These are phyloP conservation scores for Cystofilobasidium macerans DNA, from an alignment of 768 basidiomycete genomes.

Conservation along the genomic window DNA sequence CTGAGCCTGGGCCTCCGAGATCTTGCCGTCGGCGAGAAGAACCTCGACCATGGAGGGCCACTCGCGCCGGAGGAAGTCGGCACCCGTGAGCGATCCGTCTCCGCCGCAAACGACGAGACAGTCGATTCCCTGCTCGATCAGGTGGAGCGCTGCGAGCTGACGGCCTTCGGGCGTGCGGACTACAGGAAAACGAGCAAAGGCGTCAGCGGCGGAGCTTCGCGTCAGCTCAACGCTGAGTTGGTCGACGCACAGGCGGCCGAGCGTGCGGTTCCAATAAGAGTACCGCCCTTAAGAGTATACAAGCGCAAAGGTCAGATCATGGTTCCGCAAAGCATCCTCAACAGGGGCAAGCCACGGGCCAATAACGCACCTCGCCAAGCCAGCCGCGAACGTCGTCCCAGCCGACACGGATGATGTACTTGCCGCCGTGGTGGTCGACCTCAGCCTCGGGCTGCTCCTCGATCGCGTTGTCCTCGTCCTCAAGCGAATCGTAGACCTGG, in stretches of 20 bases:
- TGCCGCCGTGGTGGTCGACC: conserved; percentile 26
- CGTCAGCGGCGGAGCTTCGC: conserved; percentile 13
- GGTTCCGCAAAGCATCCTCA: neutral
- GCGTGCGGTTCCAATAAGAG: conserved; percentile 86
- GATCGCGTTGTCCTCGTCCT: conserved; percentile 30
- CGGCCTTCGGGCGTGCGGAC: conserved; percentile 85
- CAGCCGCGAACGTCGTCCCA: conserved; percentile 97
- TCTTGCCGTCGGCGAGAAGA: conserved; percentile 55
- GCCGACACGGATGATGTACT: conserved; percentile 49
- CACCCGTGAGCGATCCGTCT: conserved; percentile 92
- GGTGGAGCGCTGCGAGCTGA: conserved; percentile 72
- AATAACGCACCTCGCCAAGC: conserved; percentile 66
- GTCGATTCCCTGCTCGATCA: conserved; percentile 93
- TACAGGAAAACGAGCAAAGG: conserved; percentile 28
- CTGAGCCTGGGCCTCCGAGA: conserved; percentile 61
- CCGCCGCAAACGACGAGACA: conserved; percentile 95
- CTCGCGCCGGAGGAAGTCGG: conserved; percentile 83
- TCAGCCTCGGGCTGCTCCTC: conserved; percentile 42
- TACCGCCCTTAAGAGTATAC: conserved; percentile 57
- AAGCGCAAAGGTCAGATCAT: neutral
- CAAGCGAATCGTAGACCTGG: conserved; percentile 55
- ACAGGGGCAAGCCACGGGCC: too few relatives aligned
- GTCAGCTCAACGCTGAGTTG: too few relatives aligned
- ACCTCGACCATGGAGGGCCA: conserved; percentile 77
- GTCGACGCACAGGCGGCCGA: conserved; percentile 45